Percentiles rank a stretch among this genome's conserved stretches.
phyloP scores from a whole-genome alignment of 768 basidiomycete species.

The Lactarius psammicola region DNA sequence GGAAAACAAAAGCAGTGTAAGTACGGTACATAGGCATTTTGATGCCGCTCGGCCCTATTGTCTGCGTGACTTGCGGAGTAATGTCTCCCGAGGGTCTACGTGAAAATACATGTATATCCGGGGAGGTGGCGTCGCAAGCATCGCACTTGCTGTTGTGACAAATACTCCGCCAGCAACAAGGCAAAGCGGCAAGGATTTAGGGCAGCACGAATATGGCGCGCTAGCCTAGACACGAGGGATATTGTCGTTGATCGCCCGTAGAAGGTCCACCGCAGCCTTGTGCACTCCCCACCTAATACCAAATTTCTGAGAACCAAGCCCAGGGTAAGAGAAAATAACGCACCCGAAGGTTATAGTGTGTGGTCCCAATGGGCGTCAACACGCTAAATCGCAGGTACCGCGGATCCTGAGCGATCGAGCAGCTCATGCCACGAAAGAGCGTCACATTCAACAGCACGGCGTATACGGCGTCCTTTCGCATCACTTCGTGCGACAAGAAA shows the following conservation, averaged over 20 bases:
- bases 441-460: constrained; percentile 70
- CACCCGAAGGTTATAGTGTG: constrained; percentile 77
- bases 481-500: constrained; percentile 47
- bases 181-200: constrained; percentile 5
- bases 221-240: constrained; percentile 12
- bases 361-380: constrained; percentile 57
- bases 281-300: constrained; percentile 24
- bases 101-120: constrained; percentile 7
- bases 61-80: constrained; percentile 3
- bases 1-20: constrained; percentile 19
- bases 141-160: constrained; percentile 1
- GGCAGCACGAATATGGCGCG: not conserved
- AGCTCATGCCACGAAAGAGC: constrained; percentile 77
- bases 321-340: constrained; percentile 30
- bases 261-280: constrained; percentile 26
- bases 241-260: constrained; percentile 21
- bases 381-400: constrained; percentile 76
- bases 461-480: constrained; percentile 84
- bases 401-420: constrained; percentile 69
- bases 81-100: constrained; percentile 2
- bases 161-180: constrained; percentile 15
- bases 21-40: constrained; percentile 17
- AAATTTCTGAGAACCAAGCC: not conserved
- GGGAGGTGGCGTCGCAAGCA: constrained; percentile 2
- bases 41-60: constrained; percentile 14